Conservation (phyloP, 805 yeast genomes). For the Zygosaccharomyces pseudorouxii region DNA sequence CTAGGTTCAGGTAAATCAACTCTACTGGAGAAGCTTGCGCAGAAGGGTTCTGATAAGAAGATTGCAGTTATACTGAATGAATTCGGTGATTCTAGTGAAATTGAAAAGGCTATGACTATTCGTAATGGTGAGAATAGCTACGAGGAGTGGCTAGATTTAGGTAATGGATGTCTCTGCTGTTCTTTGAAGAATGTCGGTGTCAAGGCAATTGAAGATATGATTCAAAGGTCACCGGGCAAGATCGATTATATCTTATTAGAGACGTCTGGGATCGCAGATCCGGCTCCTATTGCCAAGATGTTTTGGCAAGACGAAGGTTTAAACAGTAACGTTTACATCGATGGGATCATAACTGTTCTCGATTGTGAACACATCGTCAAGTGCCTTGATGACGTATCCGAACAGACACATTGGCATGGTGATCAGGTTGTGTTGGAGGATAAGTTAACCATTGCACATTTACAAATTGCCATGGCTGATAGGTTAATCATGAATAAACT, state of each 20-base stretch:
- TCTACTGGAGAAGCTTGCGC: slow-evolving; percentile 66
- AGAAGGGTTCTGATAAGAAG: slow-evolving; percentile 56
- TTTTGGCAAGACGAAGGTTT: slow-evolving; percentile 95
- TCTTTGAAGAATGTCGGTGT: slow-evolving; percentile 95
- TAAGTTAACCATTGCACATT: slow-evolving; percentile 71
- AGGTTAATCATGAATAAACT: slow-evolving; percentile 72
- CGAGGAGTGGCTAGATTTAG: slow-evolving; percentile 94
- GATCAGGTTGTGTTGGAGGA: slow-evolving; percentile 38
- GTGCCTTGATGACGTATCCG: slow-evolving; percentile 57
- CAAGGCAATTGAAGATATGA: slow-evolving; percentile 82
- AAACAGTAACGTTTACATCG: slow-evolving; percentile 77
- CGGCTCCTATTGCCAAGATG: slow-evolving; percentile 95
- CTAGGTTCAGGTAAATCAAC: slow-evolving; percentile 94
- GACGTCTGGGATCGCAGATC: slow-evolving; percentile 96
- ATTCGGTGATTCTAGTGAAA: slow-evolving; percentile 85
- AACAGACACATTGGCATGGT: slow-evolving; percentile 66
- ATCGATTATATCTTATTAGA: slow-evolving; percentile 91
- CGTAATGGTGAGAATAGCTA: slow-evolving; percentile 47
- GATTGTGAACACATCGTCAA: slow-evolving; percentile 64
- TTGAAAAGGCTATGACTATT: slow-evolving; percentile 81
- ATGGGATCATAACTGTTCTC: slow-evolving; percentile 85
- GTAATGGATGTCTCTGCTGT: slow-evolving; percentile 95
- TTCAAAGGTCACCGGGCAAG: slow-evolving; percentile 60
- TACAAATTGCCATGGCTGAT: slow-evolving; percentile 90
- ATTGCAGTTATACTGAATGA: slow-evolving; percentile 90